Conservation (phyloP, 345 rosid species). For the Acer yangbiense region DNA sequence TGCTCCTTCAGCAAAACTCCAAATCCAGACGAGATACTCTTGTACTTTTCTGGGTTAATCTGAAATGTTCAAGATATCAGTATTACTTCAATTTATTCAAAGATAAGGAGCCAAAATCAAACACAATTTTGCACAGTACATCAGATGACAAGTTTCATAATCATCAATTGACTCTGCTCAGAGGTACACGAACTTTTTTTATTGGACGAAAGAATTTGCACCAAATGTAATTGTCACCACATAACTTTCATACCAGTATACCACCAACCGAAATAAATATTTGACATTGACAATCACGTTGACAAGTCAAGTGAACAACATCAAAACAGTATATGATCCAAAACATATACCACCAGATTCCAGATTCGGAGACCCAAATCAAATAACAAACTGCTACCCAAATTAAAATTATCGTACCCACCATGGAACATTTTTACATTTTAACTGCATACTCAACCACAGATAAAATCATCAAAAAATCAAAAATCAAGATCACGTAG, state of each 20-base stretch:
- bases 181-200: not conserved
- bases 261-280: not conserved
- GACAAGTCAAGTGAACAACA: not conserved
- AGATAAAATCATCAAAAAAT: not conserved
- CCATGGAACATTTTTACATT: not conserved
- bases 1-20: slow-evolving; percentile 81
- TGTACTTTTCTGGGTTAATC: slow-evolving; percentile 92
- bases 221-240: not conserved
- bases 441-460: not conserved
- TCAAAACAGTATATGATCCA: not conserved
- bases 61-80: slow-evolving; percentile 29
- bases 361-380: not conserved
- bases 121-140: not conserved
- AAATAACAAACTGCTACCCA: not conserved
- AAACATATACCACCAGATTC: not conserved
- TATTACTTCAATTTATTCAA: slow-evolving; percentile 2
- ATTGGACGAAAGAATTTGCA: not conserved
- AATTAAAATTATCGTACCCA: too few species aligned
- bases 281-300: too few species aligned
- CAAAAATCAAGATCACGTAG: not conserved
- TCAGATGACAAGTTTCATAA: not conserved
- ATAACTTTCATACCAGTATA: not conserved
- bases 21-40: slow-evolving; percentile 72
- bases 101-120: not conserved
- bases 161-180: not conserved